A percentile compares a stretch with the other conserved stretches of the same genome.
Evolutionary conservation across 2,329 filamentous ascomycete genomes (phyloP).

Genomic region (Drechslerella dactyloides): DNA sequence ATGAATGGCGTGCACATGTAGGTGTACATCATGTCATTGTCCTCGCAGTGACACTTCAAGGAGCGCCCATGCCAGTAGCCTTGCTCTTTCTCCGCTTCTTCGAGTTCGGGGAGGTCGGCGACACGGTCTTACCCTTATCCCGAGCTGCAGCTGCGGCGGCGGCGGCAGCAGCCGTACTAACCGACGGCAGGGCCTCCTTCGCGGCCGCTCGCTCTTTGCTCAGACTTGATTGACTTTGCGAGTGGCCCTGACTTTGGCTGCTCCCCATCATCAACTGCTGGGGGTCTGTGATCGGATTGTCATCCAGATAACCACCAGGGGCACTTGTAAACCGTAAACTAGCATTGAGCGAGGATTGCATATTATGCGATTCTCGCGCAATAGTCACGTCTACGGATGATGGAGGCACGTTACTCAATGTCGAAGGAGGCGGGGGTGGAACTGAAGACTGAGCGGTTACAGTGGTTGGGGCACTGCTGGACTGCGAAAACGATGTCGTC

Average conservation of each 20-base stretch:
- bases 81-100: conserved; percentile 50
- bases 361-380: conserved; percentile 57
- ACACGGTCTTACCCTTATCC: conserved; percentile 47
- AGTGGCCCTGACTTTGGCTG: conserved; percentile 36
- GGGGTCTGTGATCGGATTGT: conserved; percentile 70
- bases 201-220: conserved; percentile 34
- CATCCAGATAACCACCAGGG: conserved; percentile 70
- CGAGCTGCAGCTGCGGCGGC: conserved; percentile 34
- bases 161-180: conserved; percentile 37
- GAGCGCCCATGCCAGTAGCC: conserved; percentile 23
- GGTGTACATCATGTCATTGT: neutral
- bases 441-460: conserved; percentile 25
- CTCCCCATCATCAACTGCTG: conserved; percentile 50
- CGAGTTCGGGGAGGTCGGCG: conserved; percentile 38
- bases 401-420: conserved; percentile 54
- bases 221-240: conserved; percentile 30
- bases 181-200: conserved; percentile 37
- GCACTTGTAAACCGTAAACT: conserved; percentile 65
- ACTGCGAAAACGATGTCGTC: conserved; percentile 37
- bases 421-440: conserved; percentile 53
- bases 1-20: no score
- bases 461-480: conserved; percentile 23
- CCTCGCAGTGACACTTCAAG: neutral
- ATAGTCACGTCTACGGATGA: conserved; percentile 54
- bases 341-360: conserved; percentile 59